Evolutionary conservation across 2,329 filamentous ascomycete genomes (phyloP).

Genomic region (Aspergillus sp.): DNA sequence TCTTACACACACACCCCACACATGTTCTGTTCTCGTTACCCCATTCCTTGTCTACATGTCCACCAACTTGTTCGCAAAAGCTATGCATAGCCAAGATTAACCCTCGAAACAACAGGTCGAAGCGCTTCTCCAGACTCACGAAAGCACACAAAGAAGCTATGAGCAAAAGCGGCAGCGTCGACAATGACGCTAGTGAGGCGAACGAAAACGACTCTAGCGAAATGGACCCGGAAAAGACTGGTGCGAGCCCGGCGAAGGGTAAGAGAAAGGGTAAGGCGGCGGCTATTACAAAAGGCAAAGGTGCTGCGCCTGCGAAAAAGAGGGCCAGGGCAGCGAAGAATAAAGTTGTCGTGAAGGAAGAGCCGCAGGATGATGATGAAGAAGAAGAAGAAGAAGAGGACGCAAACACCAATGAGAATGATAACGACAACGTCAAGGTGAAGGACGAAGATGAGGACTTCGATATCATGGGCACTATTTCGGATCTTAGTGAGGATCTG

Average conservation of each 20-base stretch:
- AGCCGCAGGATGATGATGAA: not conserved
- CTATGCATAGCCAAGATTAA: not conserved
- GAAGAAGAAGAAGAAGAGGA: not conserved
- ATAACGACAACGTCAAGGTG: not conserved
- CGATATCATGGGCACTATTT: not conserved
- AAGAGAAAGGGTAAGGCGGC: not conserved
- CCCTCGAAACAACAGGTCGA: constrained; percentile 52
- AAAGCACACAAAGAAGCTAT: constrained; percentile 35
- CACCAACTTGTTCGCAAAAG: no score
- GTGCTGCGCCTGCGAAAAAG: not conserved
- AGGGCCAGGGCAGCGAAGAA: not conserved
- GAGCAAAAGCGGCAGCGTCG: not conserved
- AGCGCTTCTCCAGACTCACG: constrained; percentile 67
- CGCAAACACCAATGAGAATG: not conserved
- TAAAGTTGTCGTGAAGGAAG: not conserved
- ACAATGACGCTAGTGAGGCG: not conserved
- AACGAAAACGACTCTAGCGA: not conserved
- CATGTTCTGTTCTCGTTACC: not conserved
- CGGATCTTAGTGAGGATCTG: not conserved
- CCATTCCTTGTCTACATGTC: not conserved
- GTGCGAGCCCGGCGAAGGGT: not conserved
- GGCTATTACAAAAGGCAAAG: not conserved
- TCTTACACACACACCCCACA: constrained; percentile 19
- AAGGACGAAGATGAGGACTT: not conserved
- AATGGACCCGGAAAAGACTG: not conserved